Evolutionary conservation across 2,329 filamentous ascomycete species (phyloP).

Genomic region (Botrytis medusae): DNA sequence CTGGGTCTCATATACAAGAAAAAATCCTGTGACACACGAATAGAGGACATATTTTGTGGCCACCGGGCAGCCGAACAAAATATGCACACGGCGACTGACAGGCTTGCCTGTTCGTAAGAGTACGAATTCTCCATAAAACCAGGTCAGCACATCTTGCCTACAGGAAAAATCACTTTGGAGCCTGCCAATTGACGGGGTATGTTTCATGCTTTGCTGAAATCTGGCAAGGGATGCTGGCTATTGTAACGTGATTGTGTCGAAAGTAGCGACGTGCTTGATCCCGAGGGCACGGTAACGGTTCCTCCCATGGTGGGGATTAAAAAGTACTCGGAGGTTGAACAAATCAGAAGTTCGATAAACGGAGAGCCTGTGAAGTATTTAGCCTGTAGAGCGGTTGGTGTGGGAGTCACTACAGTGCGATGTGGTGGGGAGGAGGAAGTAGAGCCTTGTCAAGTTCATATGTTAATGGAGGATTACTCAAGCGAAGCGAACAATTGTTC

Average conservation of each 20-base stretch:
- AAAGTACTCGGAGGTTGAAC: background rate
- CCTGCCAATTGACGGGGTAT: background rate
- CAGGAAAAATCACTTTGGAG: background rate
- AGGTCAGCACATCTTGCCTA: background rate
- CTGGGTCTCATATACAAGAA: background rate
- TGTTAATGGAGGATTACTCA: constrained; percentile 11
- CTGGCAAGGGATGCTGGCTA: background rate
- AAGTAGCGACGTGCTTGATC: constrained; percentile 9
- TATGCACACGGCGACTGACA: background rate
- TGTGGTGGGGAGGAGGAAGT: background rate
- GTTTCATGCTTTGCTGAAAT: constrained; percentile 13
- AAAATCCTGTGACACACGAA: constrained; percentile 11
- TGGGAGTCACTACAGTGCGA: background rate
- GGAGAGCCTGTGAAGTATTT: constrained; percentile 3
- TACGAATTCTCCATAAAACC: background rate
- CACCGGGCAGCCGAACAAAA: background rate
- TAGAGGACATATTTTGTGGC: constrained; percentile 7
- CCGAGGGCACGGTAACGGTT: constrained; percentile 20
- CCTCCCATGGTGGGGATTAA: background rate
- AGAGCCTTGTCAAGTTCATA: constrained; percentile 11
- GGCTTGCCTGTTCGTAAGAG: background rate
- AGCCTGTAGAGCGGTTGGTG: background rate
- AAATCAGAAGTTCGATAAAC: constrained; percentile 1
- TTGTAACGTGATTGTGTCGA: constrained; percentile 14
- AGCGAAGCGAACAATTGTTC: constrained; percentile 14